A percentile compares a stretch with the other conserved stretches of the same genome.
Evolutionary conservation across 2,329 filamentous ascomycete genomes (phyloP).

Genomic region (Daldinia eschscholtzii): DNA sequence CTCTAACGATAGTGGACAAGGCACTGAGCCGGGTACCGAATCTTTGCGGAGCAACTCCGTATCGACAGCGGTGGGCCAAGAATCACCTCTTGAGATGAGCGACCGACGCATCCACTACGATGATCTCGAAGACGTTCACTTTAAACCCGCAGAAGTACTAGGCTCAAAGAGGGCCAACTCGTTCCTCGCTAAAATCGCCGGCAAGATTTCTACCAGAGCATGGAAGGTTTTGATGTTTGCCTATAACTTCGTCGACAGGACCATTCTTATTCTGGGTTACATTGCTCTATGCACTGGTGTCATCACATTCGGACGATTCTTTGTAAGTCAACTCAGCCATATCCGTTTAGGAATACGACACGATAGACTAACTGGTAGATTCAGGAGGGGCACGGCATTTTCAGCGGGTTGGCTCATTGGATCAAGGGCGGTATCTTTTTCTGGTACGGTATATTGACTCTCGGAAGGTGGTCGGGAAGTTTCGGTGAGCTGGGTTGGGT

Average conservation of each 20-base stretch:
- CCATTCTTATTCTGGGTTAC: constrained; percentile 83
- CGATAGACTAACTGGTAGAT: constrained; percentile 35
- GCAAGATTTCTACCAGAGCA: constrained; percentile 67
- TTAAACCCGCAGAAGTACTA: constrained; percentile 58
- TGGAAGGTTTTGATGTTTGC: constrained; percentile 69
- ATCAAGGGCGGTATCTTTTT: constrained; percentile 97
- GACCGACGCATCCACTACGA: constrained; percentile 63
- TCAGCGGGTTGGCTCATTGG: constrained; percentile 91
- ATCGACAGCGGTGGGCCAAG: constrained; percentile 68
- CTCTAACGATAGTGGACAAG: constrained; percentile 80
- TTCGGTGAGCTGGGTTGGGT: constrained; percentile 92
- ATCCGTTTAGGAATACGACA: constrained; percentile 13
- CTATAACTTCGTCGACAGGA: constrained; percentile 79
- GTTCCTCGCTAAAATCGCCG: constrained; percentile 66
- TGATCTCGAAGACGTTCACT: constrained; percentile 59
- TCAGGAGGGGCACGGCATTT: constrained; percentile 76
- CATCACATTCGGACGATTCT: constrained; percentile 84
- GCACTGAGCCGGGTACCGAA: constrained; percentile 76
- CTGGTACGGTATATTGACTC: constrained; percentile 87
- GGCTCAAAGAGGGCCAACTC: constrained; percentile 62
- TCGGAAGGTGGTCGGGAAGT: constrained; percentile 90
- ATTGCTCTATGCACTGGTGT: constrained; percentile 78
- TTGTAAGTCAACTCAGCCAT: constrained; percentile 68
- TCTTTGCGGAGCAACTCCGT: constrained; percentile 75
- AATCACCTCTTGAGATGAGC: constrained; percentile 56